Conservation (phyloP, 2,329 filamentous ascomycete species). For the Ophiostoma himal-ulmi region DNA sequence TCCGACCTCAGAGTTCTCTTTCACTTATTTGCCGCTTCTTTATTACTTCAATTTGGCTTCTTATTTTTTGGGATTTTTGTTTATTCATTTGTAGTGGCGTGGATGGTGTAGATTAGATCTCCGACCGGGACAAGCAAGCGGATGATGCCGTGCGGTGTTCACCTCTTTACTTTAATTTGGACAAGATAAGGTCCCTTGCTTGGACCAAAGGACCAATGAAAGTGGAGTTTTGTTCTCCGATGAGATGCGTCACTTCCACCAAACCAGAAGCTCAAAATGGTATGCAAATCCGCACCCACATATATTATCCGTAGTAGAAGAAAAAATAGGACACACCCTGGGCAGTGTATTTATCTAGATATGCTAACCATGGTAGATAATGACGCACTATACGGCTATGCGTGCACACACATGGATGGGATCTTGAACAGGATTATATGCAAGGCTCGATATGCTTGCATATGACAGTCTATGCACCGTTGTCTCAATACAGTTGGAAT, state of each 20-base stretch:
- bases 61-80: not conserved
- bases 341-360: not conserved
- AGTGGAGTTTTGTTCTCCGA: not conserved
- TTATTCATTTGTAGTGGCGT: slow-evolving; percentile 6
- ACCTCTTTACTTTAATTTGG: not conserved
- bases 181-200: not conserved
- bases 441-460: not conserved
- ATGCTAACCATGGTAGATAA: not conserved
- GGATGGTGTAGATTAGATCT: not conserved
- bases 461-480: not conserved
- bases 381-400: not conserved
- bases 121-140: not conserved
- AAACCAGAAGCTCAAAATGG: not conserved
- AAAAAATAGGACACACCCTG: too few species aligned
- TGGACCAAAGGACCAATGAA: not conserved
- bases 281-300: slow-evolving; percentile 1
- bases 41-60: too few species aligned
- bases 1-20: too few species aligned
- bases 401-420: too few species aligned
- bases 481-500: not conserved
- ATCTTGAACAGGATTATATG: not conserved
- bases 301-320: not conserved
- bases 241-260: not conserved
- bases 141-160: not conserved
- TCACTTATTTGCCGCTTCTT: not conserved